Percentiles rank a stretch among this genome's conserved stretches.
These are phyloP conservation scores for Citrus glauca DNA, from an alignment of 345 rosid genomes.

Conservation along the genomic window DNA sequence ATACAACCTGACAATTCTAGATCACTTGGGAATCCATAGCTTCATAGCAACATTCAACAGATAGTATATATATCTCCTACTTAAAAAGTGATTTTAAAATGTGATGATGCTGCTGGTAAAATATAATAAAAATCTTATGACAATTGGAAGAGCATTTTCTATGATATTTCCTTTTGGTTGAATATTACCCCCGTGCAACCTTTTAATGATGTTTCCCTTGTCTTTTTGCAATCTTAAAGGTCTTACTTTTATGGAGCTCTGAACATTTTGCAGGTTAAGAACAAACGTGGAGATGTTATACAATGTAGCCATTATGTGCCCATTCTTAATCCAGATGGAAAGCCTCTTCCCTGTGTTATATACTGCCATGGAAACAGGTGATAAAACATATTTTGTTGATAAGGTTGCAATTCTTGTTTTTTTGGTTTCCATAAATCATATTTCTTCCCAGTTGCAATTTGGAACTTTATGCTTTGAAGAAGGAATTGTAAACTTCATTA, in stretches of 20 bases:
- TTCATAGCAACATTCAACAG: neutral
- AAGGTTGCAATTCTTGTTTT: neutral
- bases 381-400: constrained; percentile 4
- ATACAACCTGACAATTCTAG: neutral
- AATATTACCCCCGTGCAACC: neutral
- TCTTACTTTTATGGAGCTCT: constrained; percentile 5
- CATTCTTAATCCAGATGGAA: constrained; percentile 58
- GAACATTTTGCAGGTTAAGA: constrained; percentile 56
- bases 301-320: constrained; percentile 92
- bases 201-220: neutral
- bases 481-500: neutral
- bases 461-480: neutral
- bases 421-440: neutral
- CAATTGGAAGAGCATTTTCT: neutral
- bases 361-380: constrained; percentile 99
- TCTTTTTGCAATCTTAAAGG: neutral
- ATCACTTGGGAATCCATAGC: neutral
- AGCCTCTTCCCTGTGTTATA: constrained; percentile 89
- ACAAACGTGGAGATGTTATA: constrained; percentile 69
- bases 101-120: neutral
- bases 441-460: neutral
- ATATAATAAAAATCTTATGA: neutral
- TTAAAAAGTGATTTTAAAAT: neutral
- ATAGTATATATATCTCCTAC: neutral
- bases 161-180: neutral